Percentiles rank a stretch among this genome's conserved stretches.
These are phyloP conservation scores for Stephania cephalantha DNA, from an alignment of 164 flowering plant species.

Conservation along the genomic window DNA sequence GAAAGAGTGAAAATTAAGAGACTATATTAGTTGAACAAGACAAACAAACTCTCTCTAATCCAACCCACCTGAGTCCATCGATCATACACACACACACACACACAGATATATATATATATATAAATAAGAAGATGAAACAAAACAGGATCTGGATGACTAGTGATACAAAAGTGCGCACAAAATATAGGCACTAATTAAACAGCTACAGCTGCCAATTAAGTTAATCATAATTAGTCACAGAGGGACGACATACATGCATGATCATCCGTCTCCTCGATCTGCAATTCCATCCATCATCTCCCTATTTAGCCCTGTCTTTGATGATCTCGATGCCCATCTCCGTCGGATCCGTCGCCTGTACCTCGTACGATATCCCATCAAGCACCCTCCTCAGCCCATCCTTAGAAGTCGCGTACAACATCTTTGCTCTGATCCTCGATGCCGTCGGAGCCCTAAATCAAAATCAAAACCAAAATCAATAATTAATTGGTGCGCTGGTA, in stretches of 20 bases:
- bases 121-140: background rate
- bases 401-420: constrained; percentile 86
- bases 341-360: constrained; percentile 88
- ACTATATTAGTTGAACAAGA: background rate
- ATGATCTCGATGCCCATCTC: constrained; percentile 95
- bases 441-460: constrained; percentile 70
- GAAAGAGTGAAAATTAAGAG: no score
- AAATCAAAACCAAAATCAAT: no score
- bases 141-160: background rate
- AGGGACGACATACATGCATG: background rate
- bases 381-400: constrained; percentile 78
- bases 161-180: background rate
- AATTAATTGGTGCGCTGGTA: no score
- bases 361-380: constrained; percentile 80
- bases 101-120: no score
- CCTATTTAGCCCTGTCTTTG: constrained; percentile 58
- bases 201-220: background rate
- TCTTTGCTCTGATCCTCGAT: constrained; percentile 85
- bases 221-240: background rate
- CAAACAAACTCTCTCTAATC: background rate
- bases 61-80: background rate
- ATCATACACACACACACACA: no score
- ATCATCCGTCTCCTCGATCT: background rate
- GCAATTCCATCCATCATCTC: no score
- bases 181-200: no score